These are phyloP conservation scores for Salvia miltiorrhiza DNA, from an alignment of 257 asterid species.

Conservation along the genomic window DNA sequence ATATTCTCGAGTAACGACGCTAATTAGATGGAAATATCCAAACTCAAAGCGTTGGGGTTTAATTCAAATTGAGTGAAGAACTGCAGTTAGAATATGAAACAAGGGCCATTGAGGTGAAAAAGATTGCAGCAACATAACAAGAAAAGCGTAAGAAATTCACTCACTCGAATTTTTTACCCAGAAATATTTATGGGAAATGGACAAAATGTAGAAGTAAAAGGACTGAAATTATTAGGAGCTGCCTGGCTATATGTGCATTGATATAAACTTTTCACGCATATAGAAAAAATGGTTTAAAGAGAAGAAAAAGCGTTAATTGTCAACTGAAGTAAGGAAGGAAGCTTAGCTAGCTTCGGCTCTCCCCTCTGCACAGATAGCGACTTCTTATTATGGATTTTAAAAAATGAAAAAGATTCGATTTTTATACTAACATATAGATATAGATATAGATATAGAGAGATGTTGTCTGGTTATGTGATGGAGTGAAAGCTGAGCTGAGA, in stretches of 20 bases:
- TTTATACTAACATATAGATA: background rate
- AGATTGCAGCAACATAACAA: conserved; percentile 7
- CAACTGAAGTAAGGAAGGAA: conserved; percentile 40
- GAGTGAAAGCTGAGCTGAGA: background rate
- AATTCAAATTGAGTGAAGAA: background rate
- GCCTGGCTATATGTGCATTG: conserved; percentile 24
- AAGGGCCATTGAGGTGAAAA: background rate
- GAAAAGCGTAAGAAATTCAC: conserved; percentile 24
- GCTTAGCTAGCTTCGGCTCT: conserved; percentile 32
- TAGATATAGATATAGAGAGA: background rate
- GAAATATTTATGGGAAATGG: conserved; percentile 14
- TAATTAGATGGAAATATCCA: too few species aligned
- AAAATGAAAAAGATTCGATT: conserved; percentile 15
- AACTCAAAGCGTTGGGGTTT: background rate
- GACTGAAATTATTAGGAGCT: conserved; percentile 8
- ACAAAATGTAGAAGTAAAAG: conserved; percentile 18
- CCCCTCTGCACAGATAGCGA: conserved; percentile 46
- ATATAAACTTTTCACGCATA: conserved; percentile 12
- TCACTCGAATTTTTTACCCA: background rate
- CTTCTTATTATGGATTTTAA: conserved; percentile 37
- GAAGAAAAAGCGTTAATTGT: conserved; percentile 41
- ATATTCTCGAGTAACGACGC: too few species aligned
- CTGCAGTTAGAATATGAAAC: background rate
- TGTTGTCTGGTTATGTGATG: background rate
- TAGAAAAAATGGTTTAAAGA: conserved; percentile 17